phyloP scores from a whole-genome alignment of 164 flowering plant genomes.

The Macadamia integrifolia region DNA sequence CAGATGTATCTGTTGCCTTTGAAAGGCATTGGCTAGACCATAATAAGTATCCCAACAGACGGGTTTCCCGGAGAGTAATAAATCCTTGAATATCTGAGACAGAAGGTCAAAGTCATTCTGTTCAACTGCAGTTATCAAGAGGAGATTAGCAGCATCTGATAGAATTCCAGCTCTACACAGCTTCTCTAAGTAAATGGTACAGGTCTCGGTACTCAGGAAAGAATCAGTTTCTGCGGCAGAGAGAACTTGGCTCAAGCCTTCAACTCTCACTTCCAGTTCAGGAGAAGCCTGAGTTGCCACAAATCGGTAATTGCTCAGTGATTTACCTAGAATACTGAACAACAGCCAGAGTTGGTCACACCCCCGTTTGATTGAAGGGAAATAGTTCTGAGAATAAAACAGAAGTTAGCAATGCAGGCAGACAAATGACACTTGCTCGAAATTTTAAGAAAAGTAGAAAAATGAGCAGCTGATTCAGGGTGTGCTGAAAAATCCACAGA shows the following conservation, averaged over 20 bases:
- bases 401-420: too few relatives aligned
- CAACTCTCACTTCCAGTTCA: conserved; percentile 29
- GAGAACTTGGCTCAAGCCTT: conserved; percentile 30
- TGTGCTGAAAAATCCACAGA: too few relatives aligned
- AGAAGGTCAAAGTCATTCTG: conserved; percentile 36
- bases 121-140: conserved; percentile 44
- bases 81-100: conserved; percentile 46
- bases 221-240: conserved; percentile 32
- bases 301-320: conserved; percentile 15
- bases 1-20: conserved; percentile 26
- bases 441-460: too few relatives aligned
- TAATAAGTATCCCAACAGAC: conserved; percentile 37
- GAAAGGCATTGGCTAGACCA: conserved; percentile 52
- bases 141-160: conserved; percentile 29
- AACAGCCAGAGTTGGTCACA: conserved; percentile 17
- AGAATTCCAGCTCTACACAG: conserved; percentile 43
- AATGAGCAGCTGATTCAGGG: too few relatives aligned
- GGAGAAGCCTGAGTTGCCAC: conserved; percentile 29
- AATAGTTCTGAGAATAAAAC: too few relatives aligned
- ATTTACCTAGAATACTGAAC: conserved; percentile 15
- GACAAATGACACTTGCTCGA: too few relatives aligned
- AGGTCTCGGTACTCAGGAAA: conserved; percentile 20
- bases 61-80: conserved; percentile 25
- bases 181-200: conserved; percentile 30
- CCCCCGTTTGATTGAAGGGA: neutral